Percentiles rank a stretch among this genome's conserved stretches.
These are phyloP conservation scores for Chrysopogon serrulatus DNA, from an alignment of 176 grass and related monocot species.

Conservation along the genomic window DNA sequence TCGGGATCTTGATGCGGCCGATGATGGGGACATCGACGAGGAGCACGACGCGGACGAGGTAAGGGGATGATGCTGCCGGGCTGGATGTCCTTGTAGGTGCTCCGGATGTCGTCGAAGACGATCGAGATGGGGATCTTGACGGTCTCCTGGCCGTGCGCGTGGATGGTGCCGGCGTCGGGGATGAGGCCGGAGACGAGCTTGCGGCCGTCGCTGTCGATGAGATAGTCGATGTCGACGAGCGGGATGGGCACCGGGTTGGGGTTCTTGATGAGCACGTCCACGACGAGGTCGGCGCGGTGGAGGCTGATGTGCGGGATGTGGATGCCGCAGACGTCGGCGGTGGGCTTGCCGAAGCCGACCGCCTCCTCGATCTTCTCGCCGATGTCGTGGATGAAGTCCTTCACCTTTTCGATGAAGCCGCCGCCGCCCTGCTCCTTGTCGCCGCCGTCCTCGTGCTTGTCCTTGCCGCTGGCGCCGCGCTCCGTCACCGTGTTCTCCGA, in stretches of 20 bases:
- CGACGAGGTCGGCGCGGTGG: conserved; percentile 74
- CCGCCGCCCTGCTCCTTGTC: conserved; percentile 31
- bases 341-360: conserved; percentile 90
- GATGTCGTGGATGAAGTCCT: conserved; percentile 97
- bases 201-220: conserved; percentile 88
- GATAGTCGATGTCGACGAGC: conserved; percentile 94
- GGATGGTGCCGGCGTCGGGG: conserved; percentile 92
- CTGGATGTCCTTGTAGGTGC: conserved; percentile 83
- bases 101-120: conserved; percentile 76
- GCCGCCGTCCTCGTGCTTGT: conserved; percentile 15
- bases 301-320: conserved; percentile 86
- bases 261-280: conserved; percentile 90
- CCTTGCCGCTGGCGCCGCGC: conserved; percentile 30
- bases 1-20: conserved; percentile 74
- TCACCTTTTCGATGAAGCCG: conserved; percentile 81
- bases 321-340: conserved; percentile 69
- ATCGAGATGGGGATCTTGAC: conserved; percentile 86
- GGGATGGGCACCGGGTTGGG: conserved; percentile 96
- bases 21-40: conserved; percentile 87
- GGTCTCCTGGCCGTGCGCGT: conserved; percentile 79
- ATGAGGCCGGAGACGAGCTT: conserved; percentile 92
- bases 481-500: conserved; percentile 39
- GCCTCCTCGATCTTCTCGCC: conserved; percentile 89
- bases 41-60: conserved; percentile 69
- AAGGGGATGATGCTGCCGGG: conserved; percentile 95